Evolutionary conservation across 2,329 filamentous ascomycete genomes (phyloP).

Genomic region (Alternaria brassicae): DNA sequence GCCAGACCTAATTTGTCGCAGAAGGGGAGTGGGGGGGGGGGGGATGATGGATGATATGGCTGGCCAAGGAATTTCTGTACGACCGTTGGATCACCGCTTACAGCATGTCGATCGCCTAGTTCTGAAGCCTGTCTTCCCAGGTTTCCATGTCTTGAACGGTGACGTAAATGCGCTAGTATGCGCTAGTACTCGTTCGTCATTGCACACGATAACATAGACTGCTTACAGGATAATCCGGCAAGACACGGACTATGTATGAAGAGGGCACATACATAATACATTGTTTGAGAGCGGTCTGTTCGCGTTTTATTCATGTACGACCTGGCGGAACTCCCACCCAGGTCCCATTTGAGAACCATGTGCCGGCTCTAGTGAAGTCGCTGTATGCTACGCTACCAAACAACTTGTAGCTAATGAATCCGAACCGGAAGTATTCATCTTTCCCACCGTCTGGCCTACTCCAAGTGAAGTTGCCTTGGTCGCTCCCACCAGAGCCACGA

Average conservation of each 20-base stretch:
- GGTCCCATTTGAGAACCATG: conserved; percentile 41
- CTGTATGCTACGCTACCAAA: conserved; percentile 41
- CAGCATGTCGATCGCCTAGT: background rate
- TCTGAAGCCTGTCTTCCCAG: background rate
- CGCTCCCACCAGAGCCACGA: conserved; percentile 68
- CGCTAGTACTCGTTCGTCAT: background rate
- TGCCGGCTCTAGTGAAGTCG: conserved; percentile 46
- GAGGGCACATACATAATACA: background rate
- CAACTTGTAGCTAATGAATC: conserved; percentile 40
- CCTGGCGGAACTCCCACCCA: conserved; percentile 38
- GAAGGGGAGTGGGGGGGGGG: too few species aligned
- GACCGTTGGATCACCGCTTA: background rate
- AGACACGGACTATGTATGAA: background rate
- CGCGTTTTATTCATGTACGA: conserved; percentile 8
- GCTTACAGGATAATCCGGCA: background rate
- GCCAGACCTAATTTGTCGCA: background rate
- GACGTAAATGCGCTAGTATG: conserved; percentile 9
- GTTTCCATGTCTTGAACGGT: conserved; percentile 3
- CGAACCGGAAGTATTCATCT: conserved; percentile 47
- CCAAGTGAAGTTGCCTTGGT: conserved; percentile 65
- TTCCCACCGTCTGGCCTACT: conserved; percentile 51
- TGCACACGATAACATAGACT: background rate
- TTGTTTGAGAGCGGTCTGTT: background rate
- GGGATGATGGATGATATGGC: background rate
- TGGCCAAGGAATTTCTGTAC: background rate